Conservation (phyloP, 2,329 filamentous ascomycete species). For the Xylariaceae sp. region DNA sequence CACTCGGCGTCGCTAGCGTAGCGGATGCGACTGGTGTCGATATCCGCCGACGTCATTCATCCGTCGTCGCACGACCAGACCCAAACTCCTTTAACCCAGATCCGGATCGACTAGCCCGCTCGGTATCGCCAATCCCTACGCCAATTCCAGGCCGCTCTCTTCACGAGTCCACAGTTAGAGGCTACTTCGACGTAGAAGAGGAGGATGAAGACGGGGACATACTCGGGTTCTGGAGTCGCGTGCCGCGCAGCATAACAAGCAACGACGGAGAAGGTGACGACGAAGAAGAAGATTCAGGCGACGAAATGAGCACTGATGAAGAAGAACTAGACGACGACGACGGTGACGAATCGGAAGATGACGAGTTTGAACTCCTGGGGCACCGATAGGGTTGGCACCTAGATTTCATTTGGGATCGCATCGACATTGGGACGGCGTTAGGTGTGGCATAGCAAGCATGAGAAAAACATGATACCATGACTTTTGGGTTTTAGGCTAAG, state of each 20-base stretch:
- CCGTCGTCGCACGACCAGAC: constrained; percentile 20
- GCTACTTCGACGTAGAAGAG: constrained; percentile 30
- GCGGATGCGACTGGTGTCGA: constrained; percentile 23
- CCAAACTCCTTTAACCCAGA: constrained; percentile 19
- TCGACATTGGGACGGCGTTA: constrained; percentile 29
- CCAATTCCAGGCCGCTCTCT: constrained; percentile 17
- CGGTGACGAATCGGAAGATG: constrained; percentile 46
- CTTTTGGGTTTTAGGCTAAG: constrained; percentile 11
- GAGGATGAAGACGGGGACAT: constrained; percentile 55
- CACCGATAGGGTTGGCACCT: constrained; percentile 29
- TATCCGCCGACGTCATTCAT: constrained; percentile 34
- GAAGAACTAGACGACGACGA: constrained; percentile 48
- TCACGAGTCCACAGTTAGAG: constrained; percentile 17
- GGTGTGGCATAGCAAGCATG: constrained; percentile 21
- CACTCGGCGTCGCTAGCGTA: constrained; percentile 7
- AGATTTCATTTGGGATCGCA: constrained; percentile 15
- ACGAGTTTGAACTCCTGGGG: constrained; percentile 37
- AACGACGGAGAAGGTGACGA: constrained; percentile 37
- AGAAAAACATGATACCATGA: constrained; percentile 21
- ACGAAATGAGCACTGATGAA: constrained; percentile 35
- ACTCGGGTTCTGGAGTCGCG: constrained; percentile 56
- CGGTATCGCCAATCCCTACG: constrained; percentile 40
- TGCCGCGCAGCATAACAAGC: constrained; percentile 37
- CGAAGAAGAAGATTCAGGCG: constrained; percentile 29
- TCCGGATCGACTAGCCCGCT: constrained; percentile 44